Percentiles rank a stretch among this genome's conserved stretches.
Evolutionary conservation across 768 basidiomycete species (phyloP).

Genomic region (Auriscalpium microsporum): DNA sequence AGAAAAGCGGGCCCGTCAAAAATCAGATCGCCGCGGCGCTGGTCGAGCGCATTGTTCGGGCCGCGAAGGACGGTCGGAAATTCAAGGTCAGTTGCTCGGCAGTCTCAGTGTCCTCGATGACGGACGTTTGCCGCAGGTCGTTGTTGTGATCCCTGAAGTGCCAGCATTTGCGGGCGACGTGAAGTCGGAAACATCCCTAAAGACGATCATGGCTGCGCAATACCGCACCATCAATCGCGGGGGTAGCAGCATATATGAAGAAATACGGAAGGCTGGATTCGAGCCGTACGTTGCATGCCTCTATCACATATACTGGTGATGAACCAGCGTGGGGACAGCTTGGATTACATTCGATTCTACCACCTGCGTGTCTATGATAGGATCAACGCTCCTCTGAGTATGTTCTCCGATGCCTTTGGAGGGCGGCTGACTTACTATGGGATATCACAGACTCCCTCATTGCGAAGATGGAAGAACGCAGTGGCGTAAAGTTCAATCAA

Average conservation of each 20-base stretch:
- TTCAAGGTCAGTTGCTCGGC: conserved; percentile 51
- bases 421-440: no score
- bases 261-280: conserved; percentile 64
- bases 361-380: conserved; percentile 89
- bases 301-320: background rate
- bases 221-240: conserved; percentile 88
- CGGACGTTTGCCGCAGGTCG: conserved; percentile 41
- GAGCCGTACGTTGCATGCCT: conserved; percentile 53
- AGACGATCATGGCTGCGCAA: conserved; percentile 83
- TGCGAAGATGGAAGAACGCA: conserved; percentile 58
- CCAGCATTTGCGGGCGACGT: conserved; percentile 87
- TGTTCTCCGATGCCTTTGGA: conserved; percentile 14
- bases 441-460: conserved; percentile 38
- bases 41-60: conserved; percentile 77
- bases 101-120: background rate
- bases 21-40: conserved; percentile 83
- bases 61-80: conserved; percentile 57
- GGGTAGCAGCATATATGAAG: conserved; percentile 78
- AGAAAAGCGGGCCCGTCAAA: conserved; percentile 52
- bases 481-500: conserved; percentile 73
- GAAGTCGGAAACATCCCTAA: conserved; percentile 51
- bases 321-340: conserved; percentile 27
- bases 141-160: conserved; percentile 83
- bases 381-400: conserved; percentile 69
- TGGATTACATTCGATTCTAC: conserved; percentile 85